Base-by-base conservation (phyloP, 495 filamentous ascomycete species). In the Corynascus novoguineensis region DNA sequence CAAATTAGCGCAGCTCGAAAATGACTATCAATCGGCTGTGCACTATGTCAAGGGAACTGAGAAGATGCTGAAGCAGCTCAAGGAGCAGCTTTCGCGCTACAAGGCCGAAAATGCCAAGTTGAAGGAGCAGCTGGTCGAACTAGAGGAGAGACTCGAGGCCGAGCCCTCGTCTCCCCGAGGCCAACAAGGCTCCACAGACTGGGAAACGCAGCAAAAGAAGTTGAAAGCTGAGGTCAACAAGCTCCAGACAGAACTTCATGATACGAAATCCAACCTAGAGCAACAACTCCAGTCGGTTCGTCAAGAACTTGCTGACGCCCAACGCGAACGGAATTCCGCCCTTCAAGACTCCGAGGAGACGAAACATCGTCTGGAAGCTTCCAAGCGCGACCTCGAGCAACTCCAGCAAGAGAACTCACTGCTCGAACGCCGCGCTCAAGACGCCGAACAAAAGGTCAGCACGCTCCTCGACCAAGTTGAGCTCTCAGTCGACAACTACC, bases 41-140 rank as follows among this genome's bases (percentile, higher is more conserved):
- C 92, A 96, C 71, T 99, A 99, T 67, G 90, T 99, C 60, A 95
- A 96, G 67, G 95, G 93, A 38, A 97, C 92, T 1, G 95, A 99
- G 73, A 97, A 96, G 80, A 95, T 99, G 89, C 79, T 98, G 24
- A 92, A 92, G 72, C 91, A 92, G 63, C 95, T 98, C 84, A 97
- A 98, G 77, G 90, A 96, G 61, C 93, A 98, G 70, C 77, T 97
- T 12, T 76, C 84, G 35, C 89, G 91, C 34, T 91, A 91, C 70
- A 97, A 96, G 78, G 73, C 82, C 37, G 85, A 92, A 46, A 96
- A 96, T 63, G 75, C 76, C n/a, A 85, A 86, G 54, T 69, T 97
- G 32, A 90, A 95, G 68, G 82, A 83, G 32, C 88, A 96, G 60
- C 72, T 97, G 27, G 81, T 88, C 27, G 76, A 83, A 58, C 64